Evolutionary conservation across 176 grass and related monocot genomes (phyloP).

Genomic region (Rhynchospora breviuscula): DNA sequence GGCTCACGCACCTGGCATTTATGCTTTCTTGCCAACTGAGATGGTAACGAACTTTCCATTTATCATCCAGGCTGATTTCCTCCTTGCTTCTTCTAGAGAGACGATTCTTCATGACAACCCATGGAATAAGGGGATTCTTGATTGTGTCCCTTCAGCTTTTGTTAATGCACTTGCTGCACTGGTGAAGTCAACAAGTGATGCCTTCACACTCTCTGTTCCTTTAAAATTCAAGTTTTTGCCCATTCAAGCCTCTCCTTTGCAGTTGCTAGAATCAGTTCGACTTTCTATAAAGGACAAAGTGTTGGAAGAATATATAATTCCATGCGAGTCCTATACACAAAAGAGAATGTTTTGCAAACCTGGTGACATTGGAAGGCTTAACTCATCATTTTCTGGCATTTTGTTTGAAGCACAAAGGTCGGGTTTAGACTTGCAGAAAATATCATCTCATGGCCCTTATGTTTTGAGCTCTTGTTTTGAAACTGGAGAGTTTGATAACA

Average conservation of each 20-base stretch:
- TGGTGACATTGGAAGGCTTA: slow-evolving; percentile 27
- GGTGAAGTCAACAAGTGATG: slow-evolving; percentile 28
- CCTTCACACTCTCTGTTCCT: slow-evolving; percentile 22
- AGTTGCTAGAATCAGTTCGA: slow-evolving; percentile 41
- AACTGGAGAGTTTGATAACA: slow-evolving; percentile 13
- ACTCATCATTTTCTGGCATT: slow-evolving; percentile 39
- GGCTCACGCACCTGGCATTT: slow-evolving; percentile 26
- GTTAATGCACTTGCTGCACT: slow-evolving; percentile 42
- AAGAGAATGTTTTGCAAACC: slow-evolving; percentile 65
- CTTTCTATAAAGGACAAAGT: slow-evolving; percentile 45
- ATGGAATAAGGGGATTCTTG: slow-evolving; percentile 70
- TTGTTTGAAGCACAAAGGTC: slow-evolving; percentile 27
- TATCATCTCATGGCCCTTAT: slow-evolving; percentile 50
- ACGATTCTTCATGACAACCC: slow-evolving; percentile 42
- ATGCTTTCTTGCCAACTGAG: slow-evolving; percentile 62
- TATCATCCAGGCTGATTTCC: slow-evolving; percentile 66
- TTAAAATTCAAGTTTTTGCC: slow-evolving; percentile 47
- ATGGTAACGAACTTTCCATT: slow-evolving; percentile 66
- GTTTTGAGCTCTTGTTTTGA: slow-evolving; percentile 53
- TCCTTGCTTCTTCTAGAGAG: slow-evolving; percentile 51
- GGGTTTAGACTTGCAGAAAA: slow-evolving; percentile 28
- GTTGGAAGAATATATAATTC: slow-evolving; percentile 38
- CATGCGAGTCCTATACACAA: slow-evolving; percentile 36
- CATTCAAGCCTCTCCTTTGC: slow-evolving; percentile 25
- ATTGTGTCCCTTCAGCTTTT: slow-evolving; percentile 50